phyloP scores from a whole-genome alignment of 2,329 filamentous ascomycete species.

The Colletotrichum scovillei region DNA sequence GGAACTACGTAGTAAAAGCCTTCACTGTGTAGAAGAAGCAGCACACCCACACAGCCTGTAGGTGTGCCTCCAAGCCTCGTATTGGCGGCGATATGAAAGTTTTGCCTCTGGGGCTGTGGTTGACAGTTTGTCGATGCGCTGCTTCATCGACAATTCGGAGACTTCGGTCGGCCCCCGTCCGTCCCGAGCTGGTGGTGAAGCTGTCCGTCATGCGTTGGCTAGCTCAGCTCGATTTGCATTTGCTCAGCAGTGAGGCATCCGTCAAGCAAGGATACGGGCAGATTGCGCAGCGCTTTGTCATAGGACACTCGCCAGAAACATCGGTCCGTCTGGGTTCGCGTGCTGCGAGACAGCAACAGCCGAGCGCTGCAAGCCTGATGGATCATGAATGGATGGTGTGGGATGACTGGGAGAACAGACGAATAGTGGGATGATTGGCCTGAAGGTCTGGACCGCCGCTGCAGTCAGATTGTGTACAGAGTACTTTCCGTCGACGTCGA shows the following conservation, averaged over 20 bases:
- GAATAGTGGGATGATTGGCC: slow-evolving; percentile 15
- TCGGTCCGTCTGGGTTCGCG: slow-evolving; percentile 11
- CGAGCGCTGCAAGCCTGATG: neutral
- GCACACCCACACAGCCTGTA: neutral
- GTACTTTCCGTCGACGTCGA: neutral
- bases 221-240: neutral
- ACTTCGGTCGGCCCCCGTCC: neutral
- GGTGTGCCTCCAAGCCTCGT: slow-evolving; percentile 6
- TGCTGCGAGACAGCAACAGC: neutral
- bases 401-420: slow-evolving; percentile 4
- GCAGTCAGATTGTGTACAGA: slow-evolving; percentile 3
- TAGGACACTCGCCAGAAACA: neutral
- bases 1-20: neutral
- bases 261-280: neutral
- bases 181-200: neutral
- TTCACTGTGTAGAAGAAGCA: neutral
- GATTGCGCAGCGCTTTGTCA: slow-evolving; percentile 7
- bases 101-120: neutral
- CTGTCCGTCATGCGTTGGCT: neutral
- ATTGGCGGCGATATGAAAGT: neutral
- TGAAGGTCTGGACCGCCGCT: neutral
- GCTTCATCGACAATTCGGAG: neutral
- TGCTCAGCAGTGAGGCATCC: neutral
- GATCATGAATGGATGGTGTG: neutral
- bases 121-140: neutral